Conservation (phyloP, 169 alveolate genomes). For the Plasmodium reichenowi region DNA sequence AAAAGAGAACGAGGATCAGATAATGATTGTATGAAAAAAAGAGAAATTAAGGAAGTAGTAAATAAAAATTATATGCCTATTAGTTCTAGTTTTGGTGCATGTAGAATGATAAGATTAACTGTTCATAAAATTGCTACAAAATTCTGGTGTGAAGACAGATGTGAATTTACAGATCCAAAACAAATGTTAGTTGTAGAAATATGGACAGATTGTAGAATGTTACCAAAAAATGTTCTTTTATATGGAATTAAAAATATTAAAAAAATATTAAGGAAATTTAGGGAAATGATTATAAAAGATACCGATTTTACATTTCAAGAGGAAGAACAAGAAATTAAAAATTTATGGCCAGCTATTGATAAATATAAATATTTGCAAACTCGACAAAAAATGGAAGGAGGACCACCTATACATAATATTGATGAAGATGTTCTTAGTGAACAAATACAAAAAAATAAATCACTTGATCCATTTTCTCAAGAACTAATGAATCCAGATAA, state of each 20-base stretch:
- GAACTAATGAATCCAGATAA: slow-evolving; percentile 43
- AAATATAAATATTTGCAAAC: slow-evolving; percentile 61
- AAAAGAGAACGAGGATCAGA: slow-evolving; percentile 88
- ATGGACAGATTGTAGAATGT: slow-evolving; percentile 84
- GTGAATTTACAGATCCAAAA: slow-evolving; percentile 87
- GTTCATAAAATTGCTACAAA: slow-evolving; percentile 89
- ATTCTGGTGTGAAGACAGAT: slow-evolving; percentile 84
- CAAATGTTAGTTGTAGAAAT: slow-evolving; percentile 89
- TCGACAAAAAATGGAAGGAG: slow-evolving; percentile 74
- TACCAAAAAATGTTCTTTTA: slow-evolving; percentile 80
- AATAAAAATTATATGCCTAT: slow-evolving; percentile 85
- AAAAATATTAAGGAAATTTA: slow-evolving; percentile 60
- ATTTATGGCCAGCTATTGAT: slow-evolving; percentile 70
- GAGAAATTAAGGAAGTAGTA: slow-evolving; percentile 83
- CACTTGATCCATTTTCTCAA: slow-evolving; percentile 41
- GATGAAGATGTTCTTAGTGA: slow-evolving; percentile 27
- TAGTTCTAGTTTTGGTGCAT: slow-evolving; percentile 87
- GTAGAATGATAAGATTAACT: slow-evolving; percentile 90
- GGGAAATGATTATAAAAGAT: slow-evolving; percentile 66
- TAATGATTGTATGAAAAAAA: slow-evolving; percentile 83
- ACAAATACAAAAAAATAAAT: background rate
- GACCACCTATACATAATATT: slow-evolving; percentile 63
- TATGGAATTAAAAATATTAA: slow-evolving; percentile 77
- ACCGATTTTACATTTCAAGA: slow-evolving; percentile 29
- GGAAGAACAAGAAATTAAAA: slow-evolving; percentile 70